Percentiles rank a stretch among this genome's conserved stretches.
phyloP scores from a whole-genome alignment of 768 basidiomycete genomes.

The Phlegmacium glaucopus region DNA sequence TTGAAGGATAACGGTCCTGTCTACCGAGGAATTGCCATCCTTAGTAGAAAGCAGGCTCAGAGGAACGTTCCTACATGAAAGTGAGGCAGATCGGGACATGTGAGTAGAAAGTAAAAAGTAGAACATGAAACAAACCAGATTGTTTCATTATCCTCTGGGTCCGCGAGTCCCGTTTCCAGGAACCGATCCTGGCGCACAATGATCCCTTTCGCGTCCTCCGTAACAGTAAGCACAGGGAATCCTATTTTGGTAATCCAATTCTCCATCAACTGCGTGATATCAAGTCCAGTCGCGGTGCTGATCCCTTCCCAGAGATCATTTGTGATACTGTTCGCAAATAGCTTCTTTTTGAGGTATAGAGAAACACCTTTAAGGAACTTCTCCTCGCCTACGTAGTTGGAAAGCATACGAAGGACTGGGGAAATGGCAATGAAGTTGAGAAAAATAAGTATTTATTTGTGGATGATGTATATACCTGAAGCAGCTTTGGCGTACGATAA shows the following conservation, averaged over 20 bases:
- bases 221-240: slow-evolving; percentile 87
- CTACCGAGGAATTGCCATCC: slow-evolving; percentile 49
- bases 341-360: slow-evolving; percentile 84
- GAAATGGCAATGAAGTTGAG: background rate
- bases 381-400: slow-evolving; percentile 85
- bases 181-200: slow-evolving; percentile 88
- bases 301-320: slow-evolving; percentile 89
- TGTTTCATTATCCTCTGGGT: slow-evolving; percentile 82
- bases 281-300: slow-evolving; percentile 63
- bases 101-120: background rate
- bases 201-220: slow-evolving; percentile 69
- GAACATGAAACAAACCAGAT: slow-evolving; percentile 57
- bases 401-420: slow-evolving; percentile 90
- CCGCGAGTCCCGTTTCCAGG: slow-evolving; percentile 77
- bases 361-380: slow-evolving; percentile 86
- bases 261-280: slow-evolving; percentile 81
- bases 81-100: background rate
- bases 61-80: slow-evolving; percentile 66
- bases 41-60: slow-evolving; percentile 67
- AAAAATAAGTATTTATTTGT: background rate
- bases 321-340: slow-evolving; percentile 84
- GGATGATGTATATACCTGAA: slow-evolving; percentile 48
- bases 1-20: slow-evolving; percentile 62
- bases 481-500: slow-evolving; percentile 86
- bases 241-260: slow-evolving; percentile 90